Base-by-base conservation (phyloP, 106 monocot species). In the Acanthochlamys bracteata region DNA sequence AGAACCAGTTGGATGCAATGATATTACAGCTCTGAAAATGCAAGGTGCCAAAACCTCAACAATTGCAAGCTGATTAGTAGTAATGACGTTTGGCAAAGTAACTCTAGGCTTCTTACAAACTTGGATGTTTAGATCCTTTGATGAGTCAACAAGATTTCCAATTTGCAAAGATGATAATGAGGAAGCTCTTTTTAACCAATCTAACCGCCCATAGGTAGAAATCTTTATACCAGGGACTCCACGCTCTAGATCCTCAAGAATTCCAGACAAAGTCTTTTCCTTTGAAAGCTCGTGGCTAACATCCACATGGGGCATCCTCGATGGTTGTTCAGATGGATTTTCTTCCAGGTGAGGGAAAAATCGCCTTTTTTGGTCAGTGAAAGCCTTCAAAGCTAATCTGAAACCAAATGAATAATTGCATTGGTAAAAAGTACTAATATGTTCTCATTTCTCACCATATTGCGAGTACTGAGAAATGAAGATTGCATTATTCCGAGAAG, bases 291-390 rank as follows among this genome's bases (percentile, higher is more conserved):
- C 66, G 14, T 74, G 74, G 25, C 17, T 59, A 23, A 73, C 59
- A 42, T 24, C 62, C 40, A 65, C 52, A 10, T 53, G 24, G 59
- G 71, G 60, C 72, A 57, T 70, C 19, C 53, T 74, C 61, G 39
- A 56, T 20, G 41, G n/a, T 74, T 69, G 83, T 25, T 25, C 60
- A 57, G 60, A 61, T 27, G 68, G 27, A 54, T 95, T 82, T 53
- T 87, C 87, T 70, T 98, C 91, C 47, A 98, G 74, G 52, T 91
- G 91, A 63, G 96, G 91, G 51, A 98, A 98, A 80, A 86, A 98
- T 4, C 81, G 80, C 63, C 76, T 84, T 68, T 98, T 98, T 74
- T 98, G 91, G 58, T 98, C 88, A 65, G 78, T 83, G 59, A 98
- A 98, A 69, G 91, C 91, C 64, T 98, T 98, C 16, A 98, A 80